Evolutionary conservation across 495 filamentous ascomycete genomes (phyloP).

Genomic region (Lichenothelia convexa): DNA sequence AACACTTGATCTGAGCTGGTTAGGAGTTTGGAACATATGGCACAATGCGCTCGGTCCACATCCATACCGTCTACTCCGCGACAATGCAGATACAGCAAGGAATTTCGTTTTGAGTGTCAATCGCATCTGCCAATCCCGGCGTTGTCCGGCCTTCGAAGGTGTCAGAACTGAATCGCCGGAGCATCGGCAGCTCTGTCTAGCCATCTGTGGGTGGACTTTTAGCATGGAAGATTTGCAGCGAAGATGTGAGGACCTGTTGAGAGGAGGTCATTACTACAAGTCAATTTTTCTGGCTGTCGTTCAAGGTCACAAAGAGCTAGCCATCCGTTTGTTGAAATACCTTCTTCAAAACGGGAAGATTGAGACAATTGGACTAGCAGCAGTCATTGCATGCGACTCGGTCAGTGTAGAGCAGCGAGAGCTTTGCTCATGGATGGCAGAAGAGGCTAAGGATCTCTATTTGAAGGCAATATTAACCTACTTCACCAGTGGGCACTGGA

Average conservation of each 20-base stretch:
- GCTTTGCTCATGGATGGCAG: constrained; percentile 38
- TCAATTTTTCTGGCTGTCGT: constrained; percentile 27
- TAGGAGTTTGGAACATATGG: constrained; percentile 73
- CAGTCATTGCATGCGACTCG: constrained; percentile 34
- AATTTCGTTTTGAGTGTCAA: too few species aligned
- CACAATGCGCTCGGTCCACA: constrained; percentile 46
- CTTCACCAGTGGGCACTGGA: constrained; percentile 77
- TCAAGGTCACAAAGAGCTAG: constrained; percentile 22
- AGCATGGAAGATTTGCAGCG: constrained; percentile 42
- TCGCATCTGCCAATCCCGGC: too few species aligned
- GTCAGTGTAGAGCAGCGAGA: constrained; percentile 25
- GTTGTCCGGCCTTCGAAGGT: constrained; percentile 29
- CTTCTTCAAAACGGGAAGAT: constrained; percentile 16
- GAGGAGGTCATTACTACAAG: constrained; percentile 58
- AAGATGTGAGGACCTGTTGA: constrained; percentile 31
- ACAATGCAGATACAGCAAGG: neutral
- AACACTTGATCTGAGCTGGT: constrained; percentile 61
- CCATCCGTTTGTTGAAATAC: constrained; percentile 19
- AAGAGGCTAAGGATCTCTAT: constrained; percentile 62
- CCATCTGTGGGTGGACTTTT: constrained; percentile 57
- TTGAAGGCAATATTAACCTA: constrained; percentile 82
- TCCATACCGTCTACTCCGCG: constrained; percentile 12
- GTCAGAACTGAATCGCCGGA: constrained; percentile 46
- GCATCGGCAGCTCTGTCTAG: constrained; percentile 61
- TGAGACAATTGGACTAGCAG: constrained; percentile 26